Evolutionary conservation across 371 early-diverging fungal genomes (phyloP), one percentile per base, ranked within the genome.

Genomic region (Rhizopus microsporus): DNA sequence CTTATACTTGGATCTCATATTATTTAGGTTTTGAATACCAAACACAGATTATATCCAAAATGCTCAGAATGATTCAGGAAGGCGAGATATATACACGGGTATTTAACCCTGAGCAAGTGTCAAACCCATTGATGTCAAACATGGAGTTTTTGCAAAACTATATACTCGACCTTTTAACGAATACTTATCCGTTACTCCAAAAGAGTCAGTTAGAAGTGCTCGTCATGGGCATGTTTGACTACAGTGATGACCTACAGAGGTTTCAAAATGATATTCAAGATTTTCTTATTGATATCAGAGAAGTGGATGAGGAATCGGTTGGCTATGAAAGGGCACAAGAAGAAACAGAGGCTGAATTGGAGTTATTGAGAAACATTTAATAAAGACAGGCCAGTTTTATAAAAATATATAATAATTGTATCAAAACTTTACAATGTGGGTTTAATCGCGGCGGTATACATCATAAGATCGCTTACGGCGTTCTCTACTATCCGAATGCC

Each of bases 241-340:
- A 83, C 56, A 85, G 88, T 68, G 81, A 85, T 38, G 96, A 97
- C 58, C 57, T 83, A 52, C 74, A 78, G 37, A 81, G 82, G 60
- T 97, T 97, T 78, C 93, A 93, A 70, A 70, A 81, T 51, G 92
- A 92, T 60, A 74, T 97, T 58, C 87, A 93, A 50, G 99, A 98
- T 76, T 98, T 98, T 69, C 74, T 98, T 67, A 91, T 96, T 34
- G 77, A 77, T 51, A 73, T 77, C 34, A 46, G 57, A 49, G 57
- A 62, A 54, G 66, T 69, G 1, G 60, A 54, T 29, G 70, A 69
- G 44, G 60, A 48, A 30, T 15, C 47, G 10, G 49, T 17, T 39
- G 60, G 66, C 4, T n/a, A 62, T 17, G 17, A 62, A 40, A 58
- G 60, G 31, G 48, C 29, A 8, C 31, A 62, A 48, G 62, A 65